Percentiles rank a stretch among this genome's conserved stretches.
Evolutionary conservation across 2,329 filamentous ascomycete species (phyloP).

Genomic region (Nakataea oryzae): DNA sequence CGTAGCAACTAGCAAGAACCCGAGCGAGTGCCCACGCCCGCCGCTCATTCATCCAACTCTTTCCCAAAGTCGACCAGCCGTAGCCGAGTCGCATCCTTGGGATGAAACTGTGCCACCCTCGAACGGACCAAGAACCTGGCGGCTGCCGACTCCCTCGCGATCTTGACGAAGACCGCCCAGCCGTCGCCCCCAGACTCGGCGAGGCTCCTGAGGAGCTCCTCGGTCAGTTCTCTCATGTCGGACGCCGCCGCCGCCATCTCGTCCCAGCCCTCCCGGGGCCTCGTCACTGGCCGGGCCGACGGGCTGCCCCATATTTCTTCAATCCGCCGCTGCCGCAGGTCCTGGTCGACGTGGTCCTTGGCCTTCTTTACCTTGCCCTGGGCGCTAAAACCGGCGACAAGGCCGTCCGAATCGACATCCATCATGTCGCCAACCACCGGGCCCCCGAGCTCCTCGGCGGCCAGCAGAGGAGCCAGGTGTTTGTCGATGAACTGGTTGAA

Average conservation of each 20-base stretch:
- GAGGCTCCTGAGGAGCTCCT: conserved; percentile 49
- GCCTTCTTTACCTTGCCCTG: conserved; percentile 45
- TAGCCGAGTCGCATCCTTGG: conserved; percentile 48
- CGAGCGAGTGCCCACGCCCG: not conserved
- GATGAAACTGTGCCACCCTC: conserved; percentile 57
- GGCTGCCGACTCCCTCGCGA: conserved; percentile 51
- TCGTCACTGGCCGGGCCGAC: conserved; percentile 7
- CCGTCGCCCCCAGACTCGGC: conserved; percentile 42
- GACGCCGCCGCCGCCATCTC: conserved; percentile 38
- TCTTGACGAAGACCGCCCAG: conserved; percentile 45
- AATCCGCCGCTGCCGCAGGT: conserved; percentile 48
- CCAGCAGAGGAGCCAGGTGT: conserved; percentile 63
- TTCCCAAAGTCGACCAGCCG: conserved; percentile 54
- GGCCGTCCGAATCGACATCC: conserved; percentile 49
- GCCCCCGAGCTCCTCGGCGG: conserved; percentile 73
- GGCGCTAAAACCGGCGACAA: conserved; percentile 48
- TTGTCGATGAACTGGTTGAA: conserved; percentile 63
- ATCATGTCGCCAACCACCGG: conserved; percentile 69
- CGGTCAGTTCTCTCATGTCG: conserved; percentile 51
- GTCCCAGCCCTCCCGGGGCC: conserved; percentile 21
- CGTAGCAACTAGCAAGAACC: not conserved
- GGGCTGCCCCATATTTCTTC: conserved; percentile 50
- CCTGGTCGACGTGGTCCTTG: conserved; percentile 25
- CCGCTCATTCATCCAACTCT: conserved; percentile 41
- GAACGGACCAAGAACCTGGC: conserved; percentile 54